These are phyloP conservation scores for Candida khao-thaluensis DNA, from an alignment of 805 yeast genomes.

Conservation along the genomic window DNA sequence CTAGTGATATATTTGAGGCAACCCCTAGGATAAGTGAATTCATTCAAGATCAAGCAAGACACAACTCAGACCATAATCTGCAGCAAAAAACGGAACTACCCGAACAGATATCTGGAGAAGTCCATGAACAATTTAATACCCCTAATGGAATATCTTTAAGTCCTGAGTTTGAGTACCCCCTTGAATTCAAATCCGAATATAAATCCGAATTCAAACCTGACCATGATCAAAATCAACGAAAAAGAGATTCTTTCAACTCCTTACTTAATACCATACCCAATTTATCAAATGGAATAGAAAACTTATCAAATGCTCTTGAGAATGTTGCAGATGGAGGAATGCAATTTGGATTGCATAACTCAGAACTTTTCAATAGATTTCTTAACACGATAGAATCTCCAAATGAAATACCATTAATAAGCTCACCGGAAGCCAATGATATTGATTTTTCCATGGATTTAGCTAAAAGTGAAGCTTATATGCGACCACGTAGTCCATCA, in stretches of 20 bases:
- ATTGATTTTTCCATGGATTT: conserved; percentile 42
- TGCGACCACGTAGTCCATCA: conserved; percentile 2
- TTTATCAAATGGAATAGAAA: conserved; percentile 26
- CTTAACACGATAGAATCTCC: conserved; percentile 12
- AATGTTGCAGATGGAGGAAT: conserved; percentile 26
- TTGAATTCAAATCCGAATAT: not conserved
- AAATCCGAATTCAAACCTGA: not conserved
- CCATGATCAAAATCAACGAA: not conserved
- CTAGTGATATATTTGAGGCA: not conserved
- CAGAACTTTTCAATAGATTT: conserved; percentile 27
- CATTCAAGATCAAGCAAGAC: no score
- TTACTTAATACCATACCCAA: conserved; percentile 15
- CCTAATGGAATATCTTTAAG: not conserved
- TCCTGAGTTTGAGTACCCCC: not conserved
- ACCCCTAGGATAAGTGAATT: not conserved
- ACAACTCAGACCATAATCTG: no score
- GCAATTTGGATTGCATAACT: conserved; percentile 25
- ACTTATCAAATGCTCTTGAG: conserved; percentile 25
- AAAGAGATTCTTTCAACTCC: conserved; percentile 6
- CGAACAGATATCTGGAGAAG: no score
- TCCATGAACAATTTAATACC: not conserved
- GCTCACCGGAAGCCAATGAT: conserved; percentile 16
- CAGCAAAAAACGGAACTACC: no score
- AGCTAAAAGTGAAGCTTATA: conserved; percentile 28
- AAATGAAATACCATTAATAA: not conserved